Conservation (phyloP, 371 early-diverging fungal species). For the Fennellomyces sp. region DNA sequence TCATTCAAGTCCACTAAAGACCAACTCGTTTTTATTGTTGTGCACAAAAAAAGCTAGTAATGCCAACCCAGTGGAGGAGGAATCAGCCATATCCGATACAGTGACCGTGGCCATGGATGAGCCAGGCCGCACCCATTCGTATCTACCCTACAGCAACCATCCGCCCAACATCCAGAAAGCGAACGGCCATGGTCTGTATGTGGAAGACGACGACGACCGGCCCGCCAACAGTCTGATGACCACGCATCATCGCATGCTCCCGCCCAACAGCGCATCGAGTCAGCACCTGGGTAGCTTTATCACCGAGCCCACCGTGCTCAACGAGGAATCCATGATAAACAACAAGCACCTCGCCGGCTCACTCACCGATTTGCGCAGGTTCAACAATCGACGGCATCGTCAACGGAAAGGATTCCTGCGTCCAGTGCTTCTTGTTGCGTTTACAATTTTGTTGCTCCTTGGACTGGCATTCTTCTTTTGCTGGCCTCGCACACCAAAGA, state of each 20-base stretch:
- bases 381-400: constrained; percentile 6
- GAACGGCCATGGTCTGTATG: constrained; percentile 5
- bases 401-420: neutral
- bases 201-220: constrained; percentile 14
- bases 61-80: neutral
- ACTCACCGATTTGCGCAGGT: constrained; percentile 9
- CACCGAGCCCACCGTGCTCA: constrained; percentile 8
- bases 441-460: neutral
- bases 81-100: constrained; percentile 12
- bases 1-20: neutral
- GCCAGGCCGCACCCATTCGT: constrained; percentile 24
- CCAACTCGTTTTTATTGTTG: neutral
- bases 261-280: constrained; percentile 4
- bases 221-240: constrained; percentile 6
- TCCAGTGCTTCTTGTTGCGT: neutral
- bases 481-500: constrained; percentile 28
- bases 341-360: constrained; percentile 6
- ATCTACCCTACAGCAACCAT: constrained; percentile 41
- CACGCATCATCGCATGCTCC: neutral
- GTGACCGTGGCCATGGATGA: constrained; percentile 11
- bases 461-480: constrained; percentile 21
- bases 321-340: constrained; percentile 7
- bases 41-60: neutral
- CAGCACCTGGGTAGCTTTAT: constrained; percentile 10
- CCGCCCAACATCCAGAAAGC: constrained; percentile 19